These are phyloP conservation scores for Collybiopsis luxurians DNA, from an alignment of 768 basidiomycete genomes.

Conservation along the genomic window DNA sequence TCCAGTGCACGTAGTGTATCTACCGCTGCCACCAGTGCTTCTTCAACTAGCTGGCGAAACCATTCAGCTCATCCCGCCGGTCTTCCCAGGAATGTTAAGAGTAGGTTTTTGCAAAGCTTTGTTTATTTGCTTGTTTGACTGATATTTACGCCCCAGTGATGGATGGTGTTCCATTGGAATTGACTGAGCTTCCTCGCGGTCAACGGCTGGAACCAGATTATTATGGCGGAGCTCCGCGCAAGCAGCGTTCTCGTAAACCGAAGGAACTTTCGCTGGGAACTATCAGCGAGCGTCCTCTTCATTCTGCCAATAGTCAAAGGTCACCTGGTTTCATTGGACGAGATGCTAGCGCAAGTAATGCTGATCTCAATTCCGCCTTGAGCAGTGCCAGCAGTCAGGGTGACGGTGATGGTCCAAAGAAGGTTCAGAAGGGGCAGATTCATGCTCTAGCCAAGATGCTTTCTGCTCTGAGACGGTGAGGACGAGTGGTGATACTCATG, in stretches of 20 bases:
- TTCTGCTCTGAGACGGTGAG: constrained; percentile 69
- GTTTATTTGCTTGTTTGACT: constrained; percentile 8
- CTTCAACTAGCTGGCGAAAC: constrained; percentile 68
- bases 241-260: constrained; percentile 63
- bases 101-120: constrained; percentile 42
- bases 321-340: constrained; percentile 45
- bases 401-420: constrained; percentile 54
- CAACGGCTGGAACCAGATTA: constrained; percentile 62
- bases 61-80: constrained; percentile 11
- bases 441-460: constrained; percentile 90
- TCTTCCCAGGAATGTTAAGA: constrained; percentile 75
- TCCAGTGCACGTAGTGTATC: constrained; percentile 70
- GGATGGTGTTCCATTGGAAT: constrained; percentile 75
- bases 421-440: constrained; percentile 89
- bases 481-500: neutral
- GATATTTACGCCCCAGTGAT: constrained; percentile 46
- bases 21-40: constrained; percentile 79
- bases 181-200: constrained; percentile 66
- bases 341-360: constrained; percentile 75
- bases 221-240: constrained; percentile 63
- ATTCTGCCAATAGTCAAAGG: constrained; percentile 30
- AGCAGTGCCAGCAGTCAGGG: constrained; percentile 30
- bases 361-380: constrained; percentile 44
- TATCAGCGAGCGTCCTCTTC: constrained; percentile 65
- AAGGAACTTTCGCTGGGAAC: constrained; percentile 71